Conservation (phyloP, 108 stramenopile genomes). For the Stephanodiscus triporus region DNA sequence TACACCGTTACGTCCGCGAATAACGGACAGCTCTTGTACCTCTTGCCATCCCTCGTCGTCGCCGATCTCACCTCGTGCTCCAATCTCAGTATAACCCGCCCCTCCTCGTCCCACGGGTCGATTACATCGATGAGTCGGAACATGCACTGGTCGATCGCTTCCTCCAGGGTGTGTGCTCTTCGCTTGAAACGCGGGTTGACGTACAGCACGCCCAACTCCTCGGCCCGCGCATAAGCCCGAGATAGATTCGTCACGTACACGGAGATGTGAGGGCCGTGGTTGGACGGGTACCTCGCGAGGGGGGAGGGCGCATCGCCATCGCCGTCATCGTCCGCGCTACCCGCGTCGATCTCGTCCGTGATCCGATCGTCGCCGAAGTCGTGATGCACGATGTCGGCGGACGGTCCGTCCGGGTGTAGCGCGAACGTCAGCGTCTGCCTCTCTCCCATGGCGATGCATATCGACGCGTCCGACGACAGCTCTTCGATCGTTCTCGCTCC, state of each 20-base stretch:
- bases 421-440: constrained; percentile 69
- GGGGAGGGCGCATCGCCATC: constrained; percentile 19
- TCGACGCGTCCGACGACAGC: constrained; percentile 10
- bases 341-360: background rate
- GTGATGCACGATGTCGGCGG: constrained; percentile 47
- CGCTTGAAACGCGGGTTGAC: constrained; percentile 68
- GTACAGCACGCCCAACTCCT: constrained; percentile 48
- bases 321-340: too few relatives aligned
- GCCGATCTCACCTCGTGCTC: constrained; percentile 67
- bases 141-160: constrained; percentile 74
- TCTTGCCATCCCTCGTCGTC: constrained; percentile 60
- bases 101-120: constrained; percentile 50
- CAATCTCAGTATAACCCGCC: constrained; percentile 46
- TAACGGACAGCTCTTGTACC: constrained; percentile 79
- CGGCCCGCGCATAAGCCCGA: constrained; percentile 37
- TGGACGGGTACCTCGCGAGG: constrained; percentile 40
- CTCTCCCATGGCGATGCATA: constrained; percentile 62
- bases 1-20: background rate
- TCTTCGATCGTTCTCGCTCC: constrained; percentile 45
- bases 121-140: constrained; percentile 62
- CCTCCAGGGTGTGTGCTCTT: constrained; percentile 51
- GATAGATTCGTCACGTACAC: constrained; percentile 55
- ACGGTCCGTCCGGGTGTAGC: constrained; percentile 38
- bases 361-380: constrained; percentile 62
- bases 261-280: constrained; percentile 70